A percentile compares a stretch with the other conserved stretches of the same genome.
These are phyloP conservation scores for Trichocladium antarcticum DNA, from an alignment of 495 filamentous ascomycete species.

Conservation along the genomic window DNA sequence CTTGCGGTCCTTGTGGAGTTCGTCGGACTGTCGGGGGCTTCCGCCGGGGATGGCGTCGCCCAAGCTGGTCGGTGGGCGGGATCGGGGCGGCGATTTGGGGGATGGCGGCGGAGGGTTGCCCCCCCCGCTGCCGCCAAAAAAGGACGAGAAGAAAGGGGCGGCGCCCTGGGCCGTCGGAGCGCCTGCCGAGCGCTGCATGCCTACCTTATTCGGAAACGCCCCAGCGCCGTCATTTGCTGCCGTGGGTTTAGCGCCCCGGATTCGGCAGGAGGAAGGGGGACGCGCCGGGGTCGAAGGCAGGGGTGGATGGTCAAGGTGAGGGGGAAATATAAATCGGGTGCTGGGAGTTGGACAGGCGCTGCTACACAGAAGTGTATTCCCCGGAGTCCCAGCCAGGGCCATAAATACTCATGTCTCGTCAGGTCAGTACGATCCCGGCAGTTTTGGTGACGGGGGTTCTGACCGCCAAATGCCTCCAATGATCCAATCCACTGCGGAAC, in stretches of 20 bases:
- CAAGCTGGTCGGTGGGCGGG: conserved; percentile 32
- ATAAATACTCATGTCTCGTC: too few relatives aligned
- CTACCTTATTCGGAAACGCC: conserved; percentile 2
- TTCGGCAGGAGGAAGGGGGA: conserved; percentile 8
- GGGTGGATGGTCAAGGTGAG: too few relatives aligned
- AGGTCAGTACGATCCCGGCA: too few relatives aligned
- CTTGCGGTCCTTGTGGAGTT: conserved; percentile 36
- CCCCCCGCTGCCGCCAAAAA: conserved; percentile 26
- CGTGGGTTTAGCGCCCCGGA: conserved; percentile 7
- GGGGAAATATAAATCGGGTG: too few relatives aligned
- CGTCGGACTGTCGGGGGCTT: conserved; percentile 23
- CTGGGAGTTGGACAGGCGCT: too few relatives aligned
- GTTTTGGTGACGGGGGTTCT: too few relatives aligned
- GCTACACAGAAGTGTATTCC: too few relatives aligned
- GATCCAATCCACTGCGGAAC: too few relatives aligned
- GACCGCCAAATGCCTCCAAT: too few relatives aligned
- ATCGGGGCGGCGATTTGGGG: conserved; percentile 19
- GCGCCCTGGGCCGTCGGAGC: conserved; percentile 31
- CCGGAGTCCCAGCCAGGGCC: too few relatives aligned
- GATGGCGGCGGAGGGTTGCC: conserved; percentile 4
- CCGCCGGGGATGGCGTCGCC: conserved; percentile 18
- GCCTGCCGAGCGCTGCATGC: conserved; percentile 33
- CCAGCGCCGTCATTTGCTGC: conserved; percentile 15
- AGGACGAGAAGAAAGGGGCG: conserved; percentile 36
- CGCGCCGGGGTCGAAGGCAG: too few relatives aligned